Evolutionary conservation across 352 stramenopile genomes (phyloP).

Genomic region (Phytophthora boehmeriae): DNA sequence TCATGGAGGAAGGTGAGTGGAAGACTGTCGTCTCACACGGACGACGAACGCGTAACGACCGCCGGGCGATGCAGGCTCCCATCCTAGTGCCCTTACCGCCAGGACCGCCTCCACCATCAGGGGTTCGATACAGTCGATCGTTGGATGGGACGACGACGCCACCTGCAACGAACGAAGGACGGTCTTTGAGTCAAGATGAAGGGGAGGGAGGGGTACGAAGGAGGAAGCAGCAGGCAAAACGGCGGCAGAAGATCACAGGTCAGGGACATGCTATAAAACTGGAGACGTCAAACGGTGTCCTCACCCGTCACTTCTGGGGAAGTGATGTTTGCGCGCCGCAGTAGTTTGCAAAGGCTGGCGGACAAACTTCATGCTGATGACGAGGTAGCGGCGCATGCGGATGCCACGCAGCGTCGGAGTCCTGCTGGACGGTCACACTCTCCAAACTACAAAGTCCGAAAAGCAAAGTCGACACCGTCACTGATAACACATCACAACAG

Average conservation of each 20-base stretch:
- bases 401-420: conserved; percentile 8
- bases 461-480: conserved; percentile 24
- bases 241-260: conserved; percentile 25
- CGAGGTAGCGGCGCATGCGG: conserved; percentile 15
- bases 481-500: conserved; percentile 13
- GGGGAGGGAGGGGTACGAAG: conserved; percentile 20
- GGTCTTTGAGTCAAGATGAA: conserved; percentile 38
- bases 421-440: conserved; percentile 1
- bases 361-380: conserved; percentile 50
- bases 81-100: conserved; percentile 2
- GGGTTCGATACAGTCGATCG: conserved; percentile 6
- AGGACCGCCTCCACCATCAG: conserved; percentile 1
- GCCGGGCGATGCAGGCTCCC: conserved; percentile 1
- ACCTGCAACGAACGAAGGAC: conserved; percentile 16
- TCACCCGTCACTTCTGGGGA: conserved; percentile 42
- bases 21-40: conserved; percentile 46
- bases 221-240: conserved; percentile 35
- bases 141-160: conserved; percentile 12
- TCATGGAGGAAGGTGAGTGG: conserved; percentile 39
- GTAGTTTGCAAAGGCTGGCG: conserved; percentile 65
- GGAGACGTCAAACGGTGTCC: conserved; percentile 27
- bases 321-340: conserved; percentile 44
- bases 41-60: conserved; percentile 25
- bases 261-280: conserved; percentile 14
- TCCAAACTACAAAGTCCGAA: conserved; percentile 18